These are phyloP conservation scores for Arabidopsis hybrid DNA, from an alignment of 441 rosid species.

Conservation along the genomic window DNA sequence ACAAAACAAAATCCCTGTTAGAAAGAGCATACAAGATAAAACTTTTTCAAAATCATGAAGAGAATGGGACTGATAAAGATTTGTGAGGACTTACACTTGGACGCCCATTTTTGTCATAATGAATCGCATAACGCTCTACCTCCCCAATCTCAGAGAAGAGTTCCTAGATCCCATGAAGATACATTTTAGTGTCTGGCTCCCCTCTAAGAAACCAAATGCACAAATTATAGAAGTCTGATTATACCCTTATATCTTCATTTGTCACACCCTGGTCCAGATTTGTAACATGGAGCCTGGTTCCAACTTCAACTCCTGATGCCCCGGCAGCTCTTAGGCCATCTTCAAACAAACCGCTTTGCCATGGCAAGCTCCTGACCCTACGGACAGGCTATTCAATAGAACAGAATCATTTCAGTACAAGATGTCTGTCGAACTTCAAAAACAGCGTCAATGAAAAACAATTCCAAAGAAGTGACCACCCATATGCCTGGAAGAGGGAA, in stretches of 20 bases:
- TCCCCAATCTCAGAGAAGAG: conserved; percentile 94
- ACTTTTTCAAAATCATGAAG: conserved; percentile 1
- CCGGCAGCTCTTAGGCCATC: conserved; percentile 96
- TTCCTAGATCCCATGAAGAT: conserved; percentile 59
- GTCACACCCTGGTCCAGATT: conserved; percentile 89
- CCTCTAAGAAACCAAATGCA: neutral
- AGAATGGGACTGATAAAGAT: neutral
- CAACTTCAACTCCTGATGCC: conserved; percentile 80
- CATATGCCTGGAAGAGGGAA: conserved; percentile 49
- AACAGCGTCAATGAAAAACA: conserved; percentile 30
- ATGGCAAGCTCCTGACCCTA: conserved; percentile 76
- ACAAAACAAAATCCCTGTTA: conserved; percentile 3
- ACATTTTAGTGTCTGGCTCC: conserved; percentile 26
- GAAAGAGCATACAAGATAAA: neutral
- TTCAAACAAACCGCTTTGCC: conserved; percentile 88
- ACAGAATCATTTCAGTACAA: conserved; percentile 58
- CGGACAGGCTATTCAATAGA: conserved; percentile 72
- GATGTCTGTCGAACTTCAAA: conserved; percentile 52
- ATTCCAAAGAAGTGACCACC: conserved; percentile 49
- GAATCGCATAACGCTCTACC: conserved; percentile 85
- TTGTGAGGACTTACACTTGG: conserved; percentile 69
- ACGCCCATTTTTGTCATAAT: conserved; percentile 81
- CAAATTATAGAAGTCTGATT: conserved; percentile 27
- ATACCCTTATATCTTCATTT: conserved; percentile 95
- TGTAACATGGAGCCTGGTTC: conserved; percentile 80